phyloP scores from a whole-genome alignment of 116 monocot species.

The Zostera marina region DNA sequence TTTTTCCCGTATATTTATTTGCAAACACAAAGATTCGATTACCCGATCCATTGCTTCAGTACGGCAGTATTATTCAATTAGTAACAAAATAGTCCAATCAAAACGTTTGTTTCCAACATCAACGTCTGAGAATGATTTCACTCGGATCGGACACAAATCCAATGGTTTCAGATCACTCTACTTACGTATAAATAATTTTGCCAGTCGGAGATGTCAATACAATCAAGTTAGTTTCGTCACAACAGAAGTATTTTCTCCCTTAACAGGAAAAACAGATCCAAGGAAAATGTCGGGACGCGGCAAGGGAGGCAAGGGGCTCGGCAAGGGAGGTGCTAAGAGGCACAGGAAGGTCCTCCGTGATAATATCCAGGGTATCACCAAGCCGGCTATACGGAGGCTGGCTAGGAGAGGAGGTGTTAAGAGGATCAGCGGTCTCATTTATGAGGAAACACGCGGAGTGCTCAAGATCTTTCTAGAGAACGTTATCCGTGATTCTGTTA shows the following conservation, averaged over 20 bases:
- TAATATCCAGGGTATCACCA: constrained; percentile 95
- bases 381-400: constrained; percentile 79
- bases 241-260: no score
- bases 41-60: no score
- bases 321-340: constrained; percentile 82
- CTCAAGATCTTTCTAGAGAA: constrained; percentile 94
- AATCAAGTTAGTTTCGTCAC: no score
- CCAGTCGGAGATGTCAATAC: no score
- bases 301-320: constrained; percentile 65
- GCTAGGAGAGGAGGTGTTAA: constrained; percentile 83
- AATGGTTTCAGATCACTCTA: not conserved
- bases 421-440: constrained; percentile 84
- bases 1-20: no score
- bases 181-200: not conserved
- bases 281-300: no score
- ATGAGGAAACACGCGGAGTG: constrained; percentile 84
- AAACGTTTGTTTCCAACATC: not conserved
- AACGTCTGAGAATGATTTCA: not conserved
- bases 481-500: constrained; percentile 84
- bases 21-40: no score
- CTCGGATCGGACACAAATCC: not conserved
- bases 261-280: no score
- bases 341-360: constrained; percentile 90
- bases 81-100: no score
- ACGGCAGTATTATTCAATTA: no score